These are phyloP conservation scores for Paspalum vaginatum DNA, from an alignment of 176 grass and related monocot genomes.

Conservation along the genomic window DNA sequence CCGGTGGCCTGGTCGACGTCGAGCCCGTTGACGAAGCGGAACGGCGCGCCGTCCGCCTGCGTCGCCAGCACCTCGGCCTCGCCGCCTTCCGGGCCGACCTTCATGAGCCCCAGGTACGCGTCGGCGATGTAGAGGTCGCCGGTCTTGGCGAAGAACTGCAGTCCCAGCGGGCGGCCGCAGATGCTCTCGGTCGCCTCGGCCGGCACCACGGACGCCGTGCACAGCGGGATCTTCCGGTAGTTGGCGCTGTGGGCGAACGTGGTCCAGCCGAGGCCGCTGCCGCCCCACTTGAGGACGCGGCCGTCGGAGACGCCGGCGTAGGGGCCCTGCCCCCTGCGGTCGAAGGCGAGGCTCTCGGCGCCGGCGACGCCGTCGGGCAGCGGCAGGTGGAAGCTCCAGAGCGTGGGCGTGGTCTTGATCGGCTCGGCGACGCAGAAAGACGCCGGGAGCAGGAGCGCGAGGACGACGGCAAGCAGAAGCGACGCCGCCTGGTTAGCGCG, in stretches of 20 bases:
- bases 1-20: conserved; percentile 69
- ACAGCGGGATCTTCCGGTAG: conserved; percentile 3
- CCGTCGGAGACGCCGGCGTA: conserved; percentile 74
- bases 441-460: not conserved
- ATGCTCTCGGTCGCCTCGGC: conserved; percentile 43
- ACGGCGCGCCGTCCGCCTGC: conserved; percentile 46
- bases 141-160: conserved; percentile 54
- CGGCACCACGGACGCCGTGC: not conserved
- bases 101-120: conserved; percentile 54
- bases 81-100: conserved; percentile 49
- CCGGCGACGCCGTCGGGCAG: conserved; percentile 36
- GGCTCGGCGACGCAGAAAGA: not conserved
- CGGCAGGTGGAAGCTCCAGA: not conserved
- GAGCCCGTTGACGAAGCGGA: conserved; percentile 61
- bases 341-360: conserved; percentile 71
- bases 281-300: conserved; percentile 62
- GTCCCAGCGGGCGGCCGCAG: conserved; percentile 59
- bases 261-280: conserved; percentile 33
- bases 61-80: conserved; percentile 39
- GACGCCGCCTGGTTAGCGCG: not conserved
- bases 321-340: conserved; percentile 44
- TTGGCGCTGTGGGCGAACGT: conserved; percentile 53
- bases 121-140: conserved; percentile 71
- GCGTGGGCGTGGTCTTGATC: conserved; percentile 40
- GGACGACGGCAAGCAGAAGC: not conserved